These are phyloP conservation scores for Hansfordia pulvinata DNA, from an alignment of 2,329 filamentous ascomycete genomes.

Conservation along the genomic window DNA sequence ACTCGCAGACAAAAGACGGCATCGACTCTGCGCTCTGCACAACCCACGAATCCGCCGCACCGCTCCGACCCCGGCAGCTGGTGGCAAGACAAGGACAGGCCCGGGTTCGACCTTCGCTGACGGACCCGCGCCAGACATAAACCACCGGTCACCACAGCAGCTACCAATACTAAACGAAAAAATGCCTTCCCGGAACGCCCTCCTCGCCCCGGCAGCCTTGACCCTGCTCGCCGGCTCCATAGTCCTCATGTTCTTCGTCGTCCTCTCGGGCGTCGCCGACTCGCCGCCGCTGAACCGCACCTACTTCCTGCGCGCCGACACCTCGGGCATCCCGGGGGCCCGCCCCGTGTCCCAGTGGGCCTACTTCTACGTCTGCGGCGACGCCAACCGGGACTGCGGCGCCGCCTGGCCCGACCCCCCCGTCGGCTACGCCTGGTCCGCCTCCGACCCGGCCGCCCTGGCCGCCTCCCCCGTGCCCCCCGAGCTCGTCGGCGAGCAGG, in stretches of 20 bases:
- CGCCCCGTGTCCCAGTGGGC: conserved; percentile 69
- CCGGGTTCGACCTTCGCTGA: no score
- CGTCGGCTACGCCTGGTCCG: conserved; percentile 58
- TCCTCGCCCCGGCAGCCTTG: conserved; percentile 27
- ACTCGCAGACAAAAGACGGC: no score
- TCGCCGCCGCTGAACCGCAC: conserved; percentile 53
- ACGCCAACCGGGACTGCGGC: conserved; percentile 51
- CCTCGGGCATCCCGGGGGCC: conserved; percentile 56
- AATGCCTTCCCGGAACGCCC: conserved; percentile 25
- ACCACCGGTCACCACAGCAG: no score
- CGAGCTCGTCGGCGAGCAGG: conserved; percentile 37
- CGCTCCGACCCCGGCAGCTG: no score
- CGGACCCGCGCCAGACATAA: no score
- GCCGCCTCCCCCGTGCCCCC: conserved; percentile 28
- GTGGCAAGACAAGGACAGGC: no score
- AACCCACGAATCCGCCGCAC: no score
- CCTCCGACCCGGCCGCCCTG: no score
- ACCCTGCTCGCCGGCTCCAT: conserved; percentile 36
- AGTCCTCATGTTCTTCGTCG: conserved; percentile 43
- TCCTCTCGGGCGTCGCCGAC: conserved; percentile 38
- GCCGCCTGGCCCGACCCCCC: conserved; percentile 46
- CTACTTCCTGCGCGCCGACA: conserved; percentile 78
- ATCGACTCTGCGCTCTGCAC: no score
- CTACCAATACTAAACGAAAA: no score
- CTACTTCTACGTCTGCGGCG: conserved; percentile 72